Conservation (phyloP, 768 basidiomycete genomes). For the Kwoniella shandongensis region DNA sequence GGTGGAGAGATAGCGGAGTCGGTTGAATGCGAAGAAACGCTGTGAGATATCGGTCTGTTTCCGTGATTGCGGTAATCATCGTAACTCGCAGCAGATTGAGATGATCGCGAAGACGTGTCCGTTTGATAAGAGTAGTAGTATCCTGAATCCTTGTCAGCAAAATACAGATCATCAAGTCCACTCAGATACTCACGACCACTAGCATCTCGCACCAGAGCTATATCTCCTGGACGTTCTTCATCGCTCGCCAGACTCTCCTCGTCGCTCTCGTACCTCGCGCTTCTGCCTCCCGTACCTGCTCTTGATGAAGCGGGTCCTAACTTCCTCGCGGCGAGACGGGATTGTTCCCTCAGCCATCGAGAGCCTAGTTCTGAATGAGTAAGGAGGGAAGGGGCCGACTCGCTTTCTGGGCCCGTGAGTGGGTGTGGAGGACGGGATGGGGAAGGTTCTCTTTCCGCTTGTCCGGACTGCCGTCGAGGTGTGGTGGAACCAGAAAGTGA, state of each 20-base stretch:
- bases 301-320: slow-evolving; percentile 4
- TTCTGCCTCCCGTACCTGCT: not conserved
- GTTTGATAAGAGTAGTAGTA: slow-evolving; percentile 52
- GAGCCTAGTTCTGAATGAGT: slow-evolving; percentile 63
- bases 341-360: slow-evolving; percentile 82
- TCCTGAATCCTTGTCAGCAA: slow-evolving; percentile 19
- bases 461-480: slow-evolving; percentile 4
- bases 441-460: not conserved
- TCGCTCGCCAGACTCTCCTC: slow-evolving; percentile 39
- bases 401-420: slow-evolving; percentile 30
- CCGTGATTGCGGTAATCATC: not conserved
- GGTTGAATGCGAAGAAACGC: not conserved
- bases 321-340: slow-evolving; percentile 63
- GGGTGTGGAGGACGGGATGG: not conserved
- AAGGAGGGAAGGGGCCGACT: slow-evolving; percentile 27
- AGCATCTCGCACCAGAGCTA: slow-evolving; percentile 42
- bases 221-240: slow-evolving; percentile 36
- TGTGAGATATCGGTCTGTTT: not conserved
- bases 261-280: slow-evolving; percentile 25
- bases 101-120: slow-evolving; percentile 23
- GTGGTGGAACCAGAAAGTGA: slow-evolving; percentile 3
- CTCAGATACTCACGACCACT: slow-evolving; percentile 44
- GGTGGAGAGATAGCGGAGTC: slow-evolving; percentile 15
- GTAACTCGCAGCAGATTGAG: slow-evolving; percentile 3
- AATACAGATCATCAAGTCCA: too few species aligned